Evolutionary conservation across 805 yeast genomes (phyloP), one percentile per base, ranked within the genome.

Genomic region (Ogataea salicorniae): DNA sequence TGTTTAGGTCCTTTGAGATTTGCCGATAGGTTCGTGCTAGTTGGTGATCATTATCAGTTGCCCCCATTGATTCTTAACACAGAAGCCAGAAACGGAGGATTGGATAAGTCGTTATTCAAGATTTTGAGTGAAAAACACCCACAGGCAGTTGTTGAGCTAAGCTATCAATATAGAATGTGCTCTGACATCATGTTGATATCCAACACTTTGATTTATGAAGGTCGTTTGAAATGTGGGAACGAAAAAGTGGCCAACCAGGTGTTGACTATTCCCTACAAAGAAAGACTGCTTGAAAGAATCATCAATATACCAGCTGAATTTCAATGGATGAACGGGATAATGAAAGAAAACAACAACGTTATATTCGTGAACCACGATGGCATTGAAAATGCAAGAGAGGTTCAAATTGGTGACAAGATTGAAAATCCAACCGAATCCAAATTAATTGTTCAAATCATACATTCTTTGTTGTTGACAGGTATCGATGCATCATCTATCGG

Each of bases 1-100:
- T 86, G 95, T 56, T 64, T 94, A 29, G 99, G 98, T 0, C 98
- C 99, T 0, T 64, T 94, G 41, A 66, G 90, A 33, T 79, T 77
- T 53, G 83, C 90, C 34, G 83, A 84, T 40, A 86, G 78, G 63
- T 94, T 92, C 62, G 76, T 94, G 1, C 73, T 94, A 50, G 97
- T 94, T n/a, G 99, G 99, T 9, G 99, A 94, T 62, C 98, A 94
- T 63, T 80, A 77, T 54, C 99, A 94, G 64, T 71, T 94, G 23
- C 95, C 97, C 3, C 99, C 99, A 0, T 70, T 94, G 43, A 90
- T 94, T 1, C 74, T 77, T 23, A 80, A 80, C 56, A 76, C 82
- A 0, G 76, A 75, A 17, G 96, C 97, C 0, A 74, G 74, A 46
- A 55, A 56, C 13, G 80, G 76, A 0, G 91, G 90, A 0, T 67